Evolutionary conservation across 2,329 filamentous ascomycete species (phyloP), one percentile per base, ranked within the genome.

Genomic region (Venturia pyrina): DNA sequence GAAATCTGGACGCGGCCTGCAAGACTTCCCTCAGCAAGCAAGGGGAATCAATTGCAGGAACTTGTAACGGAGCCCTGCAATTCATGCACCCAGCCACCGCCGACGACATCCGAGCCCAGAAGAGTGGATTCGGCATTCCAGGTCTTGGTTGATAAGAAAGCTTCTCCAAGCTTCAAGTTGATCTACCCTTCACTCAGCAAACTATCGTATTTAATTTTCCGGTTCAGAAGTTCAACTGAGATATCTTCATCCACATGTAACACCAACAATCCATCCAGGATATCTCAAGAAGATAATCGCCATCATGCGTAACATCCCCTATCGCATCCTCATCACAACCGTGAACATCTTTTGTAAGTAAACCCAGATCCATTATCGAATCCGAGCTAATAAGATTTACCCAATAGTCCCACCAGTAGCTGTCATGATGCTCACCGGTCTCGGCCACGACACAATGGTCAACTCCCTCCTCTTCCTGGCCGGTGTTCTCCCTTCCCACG

Each of bases 381-480:
- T 40, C 37, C 37, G 37, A 40, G 11, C 6, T 8, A 21, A 10
- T 62, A 43, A 62, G n/a, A 43, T 11, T 1, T 2, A 24, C 10
- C 10, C 32, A n/a, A 37, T 37, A 62, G 60, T 68, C 66, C 67
- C 67, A 6, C 67, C 67, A 8, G 15, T 67, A 41, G 66, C 67
- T 46, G 64, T 68, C 56, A 66, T 66, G 46, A 56, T 66, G 43
- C 64, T 68, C 28, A 68, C 67, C 24, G 67, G 66, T n/a, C 64
- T 67, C 53, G 66, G 66, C 60, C 48, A 63, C 40, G 67, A 68
- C 56, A 67, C 66, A 19, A 5, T 67, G 5, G 62, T 68, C 17
- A 68, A 68, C 19, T 65, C 60, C 41, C 44, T 68, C 50, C 67
- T 68, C 44, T 68, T 68, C 62, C 63, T 68, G 41, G 63, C 64